phyloP scores from a whole-genome alignment of 495 filamentous ascomycete species.

The Penicillium verhagenii region DNA sequence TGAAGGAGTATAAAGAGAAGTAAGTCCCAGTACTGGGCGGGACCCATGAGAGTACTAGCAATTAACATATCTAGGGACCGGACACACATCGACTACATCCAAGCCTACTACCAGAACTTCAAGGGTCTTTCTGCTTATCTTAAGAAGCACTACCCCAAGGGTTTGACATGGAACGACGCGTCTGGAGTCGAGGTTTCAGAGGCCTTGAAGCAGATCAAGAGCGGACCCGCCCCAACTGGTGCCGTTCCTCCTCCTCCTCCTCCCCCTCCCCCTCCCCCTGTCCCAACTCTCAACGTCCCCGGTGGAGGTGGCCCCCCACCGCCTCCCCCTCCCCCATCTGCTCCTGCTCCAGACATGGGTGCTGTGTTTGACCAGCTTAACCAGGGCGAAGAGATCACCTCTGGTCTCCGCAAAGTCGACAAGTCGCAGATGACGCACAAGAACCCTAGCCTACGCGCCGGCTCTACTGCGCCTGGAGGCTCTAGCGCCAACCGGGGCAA shows the following conservation, averaged over 20 bases:
- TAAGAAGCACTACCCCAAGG: slow-evolving; percentile 72
- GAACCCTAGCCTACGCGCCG: slow-evolving; percentile 84
- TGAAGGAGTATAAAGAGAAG: slow-evolving; percentile 90
- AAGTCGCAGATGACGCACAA: slow-evolving; percentile 96
- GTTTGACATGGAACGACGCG: slow-evolving; percentile 84
- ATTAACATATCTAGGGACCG: slow-evolving; percentile 56
- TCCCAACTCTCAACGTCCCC: slow-evolving; percentile 52
- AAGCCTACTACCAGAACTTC: slow-evolving; percentile 84
- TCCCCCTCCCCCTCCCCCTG: slow-evolving; percentile 58
- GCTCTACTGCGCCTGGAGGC: slow-evolving; percentile 60
- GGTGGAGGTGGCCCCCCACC: slow-evolving; percentile 78
- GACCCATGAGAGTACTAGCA: neutral
- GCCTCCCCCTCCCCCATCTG: slow-evolving; percentile 56
- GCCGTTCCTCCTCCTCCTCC: slow-evolving; percentile 53
- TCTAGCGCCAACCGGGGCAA: slow-evolving; percentile 59
- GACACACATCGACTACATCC: slow-evolving; percentile 79
- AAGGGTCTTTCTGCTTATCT: slow-evolving; percentile 76
- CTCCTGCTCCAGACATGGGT: slow-evolving; percentile 58
- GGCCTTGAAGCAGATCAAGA: slow-evolving; percentile 60
- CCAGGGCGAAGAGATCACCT: slow-evolving; percentile 80
- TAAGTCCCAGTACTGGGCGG: slow-evolving; percentile 38
- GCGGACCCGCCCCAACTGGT: slow-evolving; percentile 42
- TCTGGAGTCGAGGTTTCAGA: slow-evolving; percentile 71
- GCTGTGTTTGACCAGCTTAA: slow-evolving; percentile 91
- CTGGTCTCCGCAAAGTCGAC: slow-evolving; percentile 87